phyloP scores from a whole-genome alignment of 805 yeast species.

The Suhomyces emberorum region DNA sequence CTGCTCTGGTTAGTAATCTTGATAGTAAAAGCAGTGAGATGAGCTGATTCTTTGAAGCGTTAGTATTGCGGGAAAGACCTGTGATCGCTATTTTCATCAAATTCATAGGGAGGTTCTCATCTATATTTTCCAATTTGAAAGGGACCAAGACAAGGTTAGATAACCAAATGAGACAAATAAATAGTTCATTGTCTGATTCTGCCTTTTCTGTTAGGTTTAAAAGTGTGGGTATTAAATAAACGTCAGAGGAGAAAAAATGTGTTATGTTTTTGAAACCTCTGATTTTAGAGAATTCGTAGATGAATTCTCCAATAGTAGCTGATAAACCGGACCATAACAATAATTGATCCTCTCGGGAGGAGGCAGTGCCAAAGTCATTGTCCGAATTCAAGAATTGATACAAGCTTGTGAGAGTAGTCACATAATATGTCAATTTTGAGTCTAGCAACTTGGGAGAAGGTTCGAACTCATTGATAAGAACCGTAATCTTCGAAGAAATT shows the following conservation, averaged over 20 bases:
- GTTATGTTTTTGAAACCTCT: slow-evolving; percentile 61
- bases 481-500: slow-evolving; percentile 12
- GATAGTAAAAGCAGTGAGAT: slow-evolving; percentile 53
- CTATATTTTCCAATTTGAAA: slow-evolving; percentile 50
- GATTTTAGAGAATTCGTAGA: slow-evolving; percentile 63
- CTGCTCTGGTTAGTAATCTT: slow-evolving; percentile 50
- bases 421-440: slow-evolving; percentile 29
- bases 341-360: neutral
- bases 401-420: slow-evolving; percentile 22
- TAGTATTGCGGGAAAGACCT: slow-evolving; percentile 27
- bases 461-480: slow-evolving; percentile 48
- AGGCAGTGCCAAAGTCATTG: neutral
- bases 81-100: slow-evolving; percentile 34
- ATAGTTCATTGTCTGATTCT: slow-evolving; percentile 22
- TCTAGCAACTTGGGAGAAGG: slow-evolving; percentile 53
- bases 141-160: slow-evolving; percentile 71
- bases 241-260: slow-evolving; percentile 60
- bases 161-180: slow-evolving; percentile 64
- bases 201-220: slow-evolving; percentile 6
- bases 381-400: slow-evolving; percentile 18
- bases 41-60: slow-evolving; percentile 57
- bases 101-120: slow-evolving; percentile 24
- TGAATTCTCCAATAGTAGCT: slow-evolving; percentile 28
- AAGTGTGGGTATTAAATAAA: slow-evolving; percentile 40
- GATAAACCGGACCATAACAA: neutral